Base-by-base conservation (phyloP, 225 moss, liverwort and hornwort species). In the Asterella californica region DNA sequence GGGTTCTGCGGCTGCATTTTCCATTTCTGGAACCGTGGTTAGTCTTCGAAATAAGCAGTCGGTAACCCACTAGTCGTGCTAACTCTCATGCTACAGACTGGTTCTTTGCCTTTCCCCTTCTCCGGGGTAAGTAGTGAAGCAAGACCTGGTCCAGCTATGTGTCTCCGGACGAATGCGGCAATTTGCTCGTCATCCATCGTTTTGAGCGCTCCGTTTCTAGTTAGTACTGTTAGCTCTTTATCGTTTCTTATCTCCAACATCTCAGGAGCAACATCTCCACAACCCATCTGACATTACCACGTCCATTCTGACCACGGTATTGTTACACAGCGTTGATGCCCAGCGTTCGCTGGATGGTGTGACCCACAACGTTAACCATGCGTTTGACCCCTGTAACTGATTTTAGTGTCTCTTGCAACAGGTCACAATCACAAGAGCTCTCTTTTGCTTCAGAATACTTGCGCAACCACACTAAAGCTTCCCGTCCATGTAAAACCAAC, bases 361-460 rank as follows among this genome's bases (percentile, higher is more conserved):
- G 96, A 18, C 93, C 96, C 38, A 97, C 92, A n/a, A n/a, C n/a
- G n/a, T n/a, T n/a, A 10, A 97, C 87, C 96, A 97, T 97, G 79
- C 94, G 84, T 78, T 91, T 81, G 24, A 80, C 91, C 76, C 96
- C 94, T 34, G 76, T 29, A 19, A 96, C 84, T 25, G 83, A 83
- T 71, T 83, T 77, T 45, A 94, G 75, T 17, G 90, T 88, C 61
- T 84, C 79, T 18, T 82, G 86, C 47, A 97, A 81, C 37, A 90
- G 86, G 55, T 86, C 85, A 66, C 96, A 97, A 74, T 94, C 93
- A 77, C 96, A 97, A 15, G 49, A 25, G 47, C 81, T 89, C 75
- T 93, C 91, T 54, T 83, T 73, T 75, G 88, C 83, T 42, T 90
- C 75, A 5, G 94, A 94, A 84, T 87, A 97, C 57, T 94, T 90